phyloP scores from a whole-genome alignment of 2,329 filamentous ascomycete genomes.

The Helminthosporium solani region DNA sequence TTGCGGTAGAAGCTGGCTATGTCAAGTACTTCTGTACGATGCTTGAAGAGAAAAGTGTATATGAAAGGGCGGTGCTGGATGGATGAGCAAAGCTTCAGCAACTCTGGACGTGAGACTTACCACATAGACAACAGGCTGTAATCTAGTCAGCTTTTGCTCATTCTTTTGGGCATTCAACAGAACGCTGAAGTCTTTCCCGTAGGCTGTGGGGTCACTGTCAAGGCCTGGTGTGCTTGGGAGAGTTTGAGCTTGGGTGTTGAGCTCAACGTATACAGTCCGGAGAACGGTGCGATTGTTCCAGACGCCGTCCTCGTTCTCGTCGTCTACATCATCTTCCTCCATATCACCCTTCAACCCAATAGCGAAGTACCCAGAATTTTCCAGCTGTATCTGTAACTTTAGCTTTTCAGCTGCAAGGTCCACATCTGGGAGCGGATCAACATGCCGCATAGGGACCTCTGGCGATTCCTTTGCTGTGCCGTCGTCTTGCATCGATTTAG shows the following conservation, averaged over 20 bases:
- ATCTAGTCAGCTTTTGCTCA: conserved; percentile 27
- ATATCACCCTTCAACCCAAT: conserved; percentile 69
- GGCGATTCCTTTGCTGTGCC: conserved; percentile 13
- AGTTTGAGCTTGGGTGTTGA: conserved; percentile 47
- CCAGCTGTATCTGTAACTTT: conserved; percentile 50
- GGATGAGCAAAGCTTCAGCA: background rate
- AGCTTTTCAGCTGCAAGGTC: conserved; percentile 61
- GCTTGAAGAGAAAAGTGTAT: conserved; percentile 71
- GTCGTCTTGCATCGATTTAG: conserved; percentile 4
- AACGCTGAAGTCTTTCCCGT: conserved; percentile 20
- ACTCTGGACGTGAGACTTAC: conserved; percentile 31
- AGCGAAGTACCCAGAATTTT: conserved; percentile 60
- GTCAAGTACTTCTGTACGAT: conserved; percentile 57
- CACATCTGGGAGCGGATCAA: conserved; percentile 44
- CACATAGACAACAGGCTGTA: conserved; percentile 72
- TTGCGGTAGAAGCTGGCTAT: conserved; percentile 50
- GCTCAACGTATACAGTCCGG: conserved; percentile 67
- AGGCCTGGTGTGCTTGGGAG: conserved; percentile 9
- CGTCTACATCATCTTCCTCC: conserved; percentile 54
- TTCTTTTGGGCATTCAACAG: background rate
- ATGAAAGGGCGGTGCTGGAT: conserved; percentile 67
- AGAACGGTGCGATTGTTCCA: conserved; percentile 57
- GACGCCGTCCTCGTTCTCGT: conserved; percentile 34
- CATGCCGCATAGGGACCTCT: conserved; percentile 33
- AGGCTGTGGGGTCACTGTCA: conserved; percentile 22